Percentiles rank a stretch among this genome's conserved stretches.
phyloP scores from a whole-genome alignment of 768 basidiomycete genomes.

The Pleurotus giganteus region DNA sequence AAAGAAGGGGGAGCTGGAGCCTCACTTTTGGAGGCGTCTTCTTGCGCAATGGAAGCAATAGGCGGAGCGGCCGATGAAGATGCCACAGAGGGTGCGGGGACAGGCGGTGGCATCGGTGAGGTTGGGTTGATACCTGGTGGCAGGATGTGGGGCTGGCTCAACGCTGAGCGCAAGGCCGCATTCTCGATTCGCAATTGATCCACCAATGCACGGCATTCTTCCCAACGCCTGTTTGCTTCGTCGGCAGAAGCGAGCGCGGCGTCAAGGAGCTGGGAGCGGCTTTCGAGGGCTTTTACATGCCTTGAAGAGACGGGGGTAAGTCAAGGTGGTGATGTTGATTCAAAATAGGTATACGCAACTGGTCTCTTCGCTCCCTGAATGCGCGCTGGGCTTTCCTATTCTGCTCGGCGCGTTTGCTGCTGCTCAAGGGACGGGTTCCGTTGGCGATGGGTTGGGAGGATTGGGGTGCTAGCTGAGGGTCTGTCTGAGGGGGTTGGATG shows the following conservation, averaged over 20 bases:
- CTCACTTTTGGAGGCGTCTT: background rate
- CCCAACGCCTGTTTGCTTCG: conserved; percentile 87
- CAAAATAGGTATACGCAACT: conserved; percentile 47
- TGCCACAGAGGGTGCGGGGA: background rate
- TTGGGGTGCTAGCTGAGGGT: conserved; percentile 23
- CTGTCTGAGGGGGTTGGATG: conserved; percentile 24
- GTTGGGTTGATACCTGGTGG: conserved; percentile 15
- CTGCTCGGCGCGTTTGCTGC: conserved; percentile 88
- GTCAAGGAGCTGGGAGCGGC: conserved; percentile 81
- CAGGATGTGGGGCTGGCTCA: conserved; percentile 47
- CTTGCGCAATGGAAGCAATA: background rate
- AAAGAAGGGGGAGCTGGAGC: background rate
- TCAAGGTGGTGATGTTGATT: conserved; percentile 13
- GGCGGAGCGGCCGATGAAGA: background rate
- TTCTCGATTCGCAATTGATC: conserved; percentile 87
- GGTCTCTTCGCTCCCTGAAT: conserved; percentile 86
- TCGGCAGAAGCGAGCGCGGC: conserved; percentile 84
- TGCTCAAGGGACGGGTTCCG: conserved; percentile 61
- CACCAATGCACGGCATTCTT: conserved; percentile 86
- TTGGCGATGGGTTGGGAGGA: conserved; percentile 25
- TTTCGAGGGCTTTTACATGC: conserved; percentile 85
- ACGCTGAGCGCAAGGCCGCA: conserved; percentile 68
- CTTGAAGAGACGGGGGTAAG: conserved; percentile 32
- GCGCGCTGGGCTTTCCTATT: conserved; percentile 93
- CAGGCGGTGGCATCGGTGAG: background rate